A percentile compares a stretch with the other conserved stretches of the same genome.
Conservation (phyloP, 768 basidiomycete genomes). For the Macrolepiota dolichaula region DNA sequence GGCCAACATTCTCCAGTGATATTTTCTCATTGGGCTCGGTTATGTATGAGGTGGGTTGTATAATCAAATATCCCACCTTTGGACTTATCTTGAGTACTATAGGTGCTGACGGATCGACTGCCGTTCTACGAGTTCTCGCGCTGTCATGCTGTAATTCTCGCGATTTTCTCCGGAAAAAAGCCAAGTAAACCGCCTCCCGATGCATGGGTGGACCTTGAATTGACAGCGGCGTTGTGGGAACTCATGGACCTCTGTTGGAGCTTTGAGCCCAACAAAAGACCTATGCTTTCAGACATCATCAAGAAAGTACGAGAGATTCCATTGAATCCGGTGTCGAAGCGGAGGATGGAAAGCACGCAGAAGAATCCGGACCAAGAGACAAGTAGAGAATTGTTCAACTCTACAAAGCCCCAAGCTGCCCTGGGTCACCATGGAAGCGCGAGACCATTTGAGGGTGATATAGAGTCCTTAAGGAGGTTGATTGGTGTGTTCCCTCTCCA, state of each 20-base stretch:
- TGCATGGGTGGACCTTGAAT: no score
- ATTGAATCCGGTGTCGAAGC: no score
- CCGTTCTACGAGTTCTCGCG: not conserved
- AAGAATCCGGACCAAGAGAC: no score
- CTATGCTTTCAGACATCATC: not conserved
- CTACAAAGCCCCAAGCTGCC: no score
- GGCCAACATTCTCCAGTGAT: not conserved
- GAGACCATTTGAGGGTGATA: no score
- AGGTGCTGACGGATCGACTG: not conserved
- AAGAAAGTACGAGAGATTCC: not conserved
- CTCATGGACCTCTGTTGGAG: not conserved
- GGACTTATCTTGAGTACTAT: not conserved
- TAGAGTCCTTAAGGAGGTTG: no score
- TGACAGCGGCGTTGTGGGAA: not conserved
- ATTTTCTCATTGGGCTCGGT: no score
- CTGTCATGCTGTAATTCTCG: constrained; percentile 34
- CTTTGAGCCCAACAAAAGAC: not conserved
- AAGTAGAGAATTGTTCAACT: no score
- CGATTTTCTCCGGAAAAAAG: not conserved
- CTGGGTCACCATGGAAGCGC: no score
- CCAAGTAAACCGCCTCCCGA: no score
- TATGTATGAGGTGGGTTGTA: constrained; percentile 22
- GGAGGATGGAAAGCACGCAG: no score
- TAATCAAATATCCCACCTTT: constrained; percentile 15
- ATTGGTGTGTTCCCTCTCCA: no score